These are phyloP conservation scores for Hyphopichia wangnamkhiaoensis DNA, from an alignment of 1,139 yeast genomes.

Conservation along the genomic window DNA sequence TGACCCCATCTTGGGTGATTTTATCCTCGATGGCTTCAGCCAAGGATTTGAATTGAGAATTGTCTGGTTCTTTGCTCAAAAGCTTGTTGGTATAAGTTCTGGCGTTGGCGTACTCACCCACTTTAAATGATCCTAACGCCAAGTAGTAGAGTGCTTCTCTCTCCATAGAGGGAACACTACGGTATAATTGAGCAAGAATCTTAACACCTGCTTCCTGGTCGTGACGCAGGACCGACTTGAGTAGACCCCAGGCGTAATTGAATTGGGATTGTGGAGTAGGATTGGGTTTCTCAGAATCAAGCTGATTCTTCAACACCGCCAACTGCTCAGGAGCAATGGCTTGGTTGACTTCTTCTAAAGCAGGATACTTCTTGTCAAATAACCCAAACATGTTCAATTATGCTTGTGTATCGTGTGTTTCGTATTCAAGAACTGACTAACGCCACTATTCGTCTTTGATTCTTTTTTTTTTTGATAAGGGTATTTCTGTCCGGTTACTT, in stretches of 20 bases:
- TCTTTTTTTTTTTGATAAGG: neutral
- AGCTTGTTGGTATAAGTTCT: slow-evolving; percentile 81
- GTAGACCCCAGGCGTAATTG: slow-evolving; percentile 95
- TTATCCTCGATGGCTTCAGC: slow-evolving; percentile 79
- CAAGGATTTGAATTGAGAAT: slow-evolving; percentile 71
- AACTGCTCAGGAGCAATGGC: slow-evolving; percentile 78
- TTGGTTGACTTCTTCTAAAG: slow-evolving; percentile 44
- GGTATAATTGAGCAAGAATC: slow-evolving; percentile 71
- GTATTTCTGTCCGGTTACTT: neutral
- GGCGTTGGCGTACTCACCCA: slow-evolving; percentile 85
- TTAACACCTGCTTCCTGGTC: slow-evolving; percentile 81
- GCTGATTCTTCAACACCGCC: slow-evolving; percentile 72
- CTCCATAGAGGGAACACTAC: slow-evolving; percentile 78
- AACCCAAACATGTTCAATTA: slow-evolving; percentile 1
- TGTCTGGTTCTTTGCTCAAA: slow-evolving; percentile 77
- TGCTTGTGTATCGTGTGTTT: too few species aligned
- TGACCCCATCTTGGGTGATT: slow-evolving; percentile 81
- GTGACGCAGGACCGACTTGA: slow-evolving; percentile 61
- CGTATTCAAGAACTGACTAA: too few species aligned
- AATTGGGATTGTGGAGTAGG: slow-evolving; percentile 83
- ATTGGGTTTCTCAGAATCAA: slow-evolving; percentile 75
- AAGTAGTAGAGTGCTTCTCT: slow-evolving; percentile 89
- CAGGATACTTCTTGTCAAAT: slow-evolving; percentile 25
- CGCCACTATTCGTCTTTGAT: neutral
- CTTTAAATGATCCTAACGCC: slow-evolving; percentile 83